phyloP scores from a whole-genome alignment of 1,284 basidiomycete genomes.

The Ganoderma lucidum region DNA sequence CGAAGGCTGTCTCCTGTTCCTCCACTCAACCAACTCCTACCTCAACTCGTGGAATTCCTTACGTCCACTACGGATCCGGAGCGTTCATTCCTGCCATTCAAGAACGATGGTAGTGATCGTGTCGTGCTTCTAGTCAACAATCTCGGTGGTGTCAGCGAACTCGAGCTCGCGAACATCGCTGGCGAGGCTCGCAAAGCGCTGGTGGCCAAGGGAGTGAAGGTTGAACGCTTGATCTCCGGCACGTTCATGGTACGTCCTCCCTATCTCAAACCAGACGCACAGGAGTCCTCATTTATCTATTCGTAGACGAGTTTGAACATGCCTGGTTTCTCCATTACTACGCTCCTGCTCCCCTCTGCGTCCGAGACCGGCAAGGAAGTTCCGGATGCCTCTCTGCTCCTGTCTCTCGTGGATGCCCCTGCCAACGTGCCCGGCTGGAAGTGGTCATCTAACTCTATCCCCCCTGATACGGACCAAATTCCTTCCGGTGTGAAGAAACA shows the following conservation, averaged over 20 bases:
- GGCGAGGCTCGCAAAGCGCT: constrained; percentile 68
- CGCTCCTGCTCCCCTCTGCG: constrained; percentile 77
- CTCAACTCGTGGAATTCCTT: constrained; percentile 76
- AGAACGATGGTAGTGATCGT: constrained; percentile 59
- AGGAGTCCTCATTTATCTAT: constrained; percentile 2
- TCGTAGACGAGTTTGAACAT: constrained; percentile 89
- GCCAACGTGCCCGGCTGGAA: constrained; percentile 86
- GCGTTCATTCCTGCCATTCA: constrained; percentile 87
- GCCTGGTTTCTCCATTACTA: constrained; percentile 93
- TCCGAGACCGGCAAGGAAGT: constrained; percentile 40
- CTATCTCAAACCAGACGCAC: constrained; percentile 5
- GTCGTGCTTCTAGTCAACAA: constrained; percentile 82
- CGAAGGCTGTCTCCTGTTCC: constrained; percentile 76
- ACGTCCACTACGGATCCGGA: constrained; percentile 82
- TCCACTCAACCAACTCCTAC: constrained; percentile 73
- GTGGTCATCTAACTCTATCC: constrained; percentile 61
- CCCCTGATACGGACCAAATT: constrained; percentile 41
- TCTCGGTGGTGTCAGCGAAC: constrained; percentile 86
- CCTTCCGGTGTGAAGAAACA: constrained; percentile 31
- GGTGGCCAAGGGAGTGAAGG: constrained; percentile 60
- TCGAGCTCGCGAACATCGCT: constrained; percentile 82
- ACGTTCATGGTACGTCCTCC: constrained; percentile 78
- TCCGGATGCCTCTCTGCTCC: constrained; percentile 55
- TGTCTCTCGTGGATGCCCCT: constrained; percentile 82
- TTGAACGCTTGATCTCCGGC: constrained; percentile 76